These are phyloP conservation scores for Tilletia horrida DNA, from an alignment of 1,284 basidiomycete species.

Conservation along the genomic window DNA sequence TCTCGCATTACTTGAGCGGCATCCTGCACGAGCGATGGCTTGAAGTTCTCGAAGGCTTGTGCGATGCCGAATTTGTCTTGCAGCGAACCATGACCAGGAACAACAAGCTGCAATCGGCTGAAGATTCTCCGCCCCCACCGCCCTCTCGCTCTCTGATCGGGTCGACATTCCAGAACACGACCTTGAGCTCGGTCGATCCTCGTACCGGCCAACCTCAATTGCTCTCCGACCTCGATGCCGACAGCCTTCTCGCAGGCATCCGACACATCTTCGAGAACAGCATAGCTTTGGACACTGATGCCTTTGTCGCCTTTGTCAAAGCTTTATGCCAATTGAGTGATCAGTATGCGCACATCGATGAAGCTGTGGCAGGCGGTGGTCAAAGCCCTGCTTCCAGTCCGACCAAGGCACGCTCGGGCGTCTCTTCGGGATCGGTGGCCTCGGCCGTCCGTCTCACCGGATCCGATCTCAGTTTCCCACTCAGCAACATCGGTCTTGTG, in stretches of 20 bases:
- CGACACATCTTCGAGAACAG: constrained; percentile 57
- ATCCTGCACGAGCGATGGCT: constrained; percentile 86
- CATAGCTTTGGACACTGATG: constrained; percentile 70
- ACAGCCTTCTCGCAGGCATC: constrained; percentile 29
- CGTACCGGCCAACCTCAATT: constrained; percentile 18
- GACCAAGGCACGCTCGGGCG: constrained; percentile 39
- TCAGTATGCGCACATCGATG: constrained; percentile 16
- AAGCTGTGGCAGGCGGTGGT: neutral
- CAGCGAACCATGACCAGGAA: constrained; percentile 2
- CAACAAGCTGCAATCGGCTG: neutral
- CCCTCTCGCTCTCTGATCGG: neutral
- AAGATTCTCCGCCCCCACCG: neutral
- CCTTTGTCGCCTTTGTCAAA: constrained; percentile 75
- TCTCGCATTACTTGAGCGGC: constrained; percentile 76
- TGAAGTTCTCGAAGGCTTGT: constrained; percentile 68
- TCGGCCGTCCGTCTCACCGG: constrained; percentile 7
- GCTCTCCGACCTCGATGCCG: constrained; percentile 21
- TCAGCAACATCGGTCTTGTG: constrained; percentile 76
- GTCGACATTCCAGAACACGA: neutral
- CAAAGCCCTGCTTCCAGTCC: constrained; percentile 82
- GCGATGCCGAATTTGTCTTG: constrained; percentile 32
- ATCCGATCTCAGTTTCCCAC: constrained; percentile 64
- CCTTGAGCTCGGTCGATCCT: constrained; percentile 17
- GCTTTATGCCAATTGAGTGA: constrained; percentile 77
- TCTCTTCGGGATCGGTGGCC: neutral